Conservation (phyloP, 108 stramenopile species). For the Fragilariopsis cylindrus region DNA sequence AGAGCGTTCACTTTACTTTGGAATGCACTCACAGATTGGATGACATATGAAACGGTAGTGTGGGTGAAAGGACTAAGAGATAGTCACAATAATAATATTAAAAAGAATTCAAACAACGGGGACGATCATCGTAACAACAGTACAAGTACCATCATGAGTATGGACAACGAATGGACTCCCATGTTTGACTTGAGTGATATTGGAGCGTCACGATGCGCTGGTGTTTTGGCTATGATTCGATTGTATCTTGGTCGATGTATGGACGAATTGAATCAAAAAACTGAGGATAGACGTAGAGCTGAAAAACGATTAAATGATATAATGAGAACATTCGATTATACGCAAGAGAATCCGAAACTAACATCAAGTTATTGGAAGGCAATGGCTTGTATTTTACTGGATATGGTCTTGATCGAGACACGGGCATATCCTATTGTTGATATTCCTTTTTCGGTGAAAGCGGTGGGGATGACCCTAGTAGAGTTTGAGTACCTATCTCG, state of each 20-base stretch:
- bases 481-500: conserved; percentile 69
- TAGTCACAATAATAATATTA: neutral
- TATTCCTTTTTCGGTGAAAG: conserved; percentile 39
- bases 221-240: conserved; percentile 71
- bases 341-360: conserved; percentile 55
- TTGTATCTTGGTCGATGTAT: conserved; percentile 57
- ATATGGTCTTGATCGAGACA: conserved; percentile 39
- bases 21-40: conserved; percentile 44
- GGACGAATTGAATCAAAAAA: conserved; percentile 39
- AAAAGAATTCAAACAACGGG: neutral
- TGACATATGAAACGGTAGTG: conserved; percentile 40
- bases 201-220: conserved; percentile 65
- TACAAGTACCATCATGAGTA: neutral
- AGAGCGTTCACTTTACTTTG: conserved; percentile 44
- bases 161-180: conserved; percentile 29
- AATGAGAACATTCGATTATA: conserved; percentile 62
- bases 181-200: conserved; percentile 44
- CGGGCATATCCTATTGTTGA: neutral
- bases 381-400: conserved; percentile 67
- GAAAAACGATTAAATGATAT: conserved; percentile 58
- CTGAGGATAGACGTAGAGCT: conserved; percentile 31
- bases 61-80: conserved; percentile 18
- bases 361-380: conserved; percentile 60
- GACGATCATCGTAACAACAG: neutral
- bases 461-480: conserved; percentile 49